Evolutionary conservation across 2,329 filamentous ascomycete genomes (phyloP).

Genomic region (Apiospora kogelbergensis): DNA sequence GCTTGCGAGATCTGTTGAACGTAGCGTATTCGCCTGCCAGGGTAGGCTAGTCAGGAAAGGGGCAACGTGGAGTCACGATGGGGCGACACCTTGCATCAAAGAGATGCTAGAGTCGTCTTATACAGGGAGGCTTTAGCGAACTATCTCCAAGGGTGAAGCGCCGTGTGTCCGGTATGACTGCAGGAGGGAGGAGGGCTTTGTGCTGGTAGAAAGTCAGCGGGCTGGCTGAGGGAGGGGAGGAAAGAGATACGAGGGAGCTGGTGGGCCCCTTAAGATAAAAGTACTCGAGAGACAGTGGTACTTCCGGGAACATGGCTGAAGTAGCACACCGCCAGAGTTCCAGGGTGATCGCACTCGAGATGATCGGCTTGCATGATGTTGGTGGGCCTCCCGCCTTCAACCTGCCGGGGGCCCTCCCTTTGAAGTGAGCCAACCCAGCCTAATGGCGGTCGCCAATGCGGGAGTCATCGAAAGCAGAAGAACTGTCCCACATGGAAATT

Average conservation of each 20-base stretch:
- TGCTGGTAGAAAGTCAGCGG: not conserved
- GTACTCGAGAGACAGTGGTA: not conserved
- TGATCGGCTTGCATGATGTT: not conserved
- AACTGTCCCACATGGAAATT: not conserved
- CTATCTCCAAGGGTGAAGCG: not conserved
- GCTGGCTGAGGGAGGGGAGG: not conserved
- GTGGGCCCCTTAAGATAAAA: not conserved
- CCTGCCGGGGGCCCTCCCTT: not conserved
- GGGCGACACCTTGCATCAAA: not conserved
- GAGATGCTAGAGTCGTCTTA: not conserved
- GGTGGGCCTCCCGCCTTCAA: not conserved
- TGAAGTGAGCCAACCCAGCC: not conserved
- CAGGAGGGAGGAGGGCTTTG: not conserved
- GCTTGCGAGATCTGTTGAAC: not conserved
- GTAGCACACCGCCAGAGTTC: not conserved
- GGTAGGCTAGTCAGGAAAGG: not conserved
- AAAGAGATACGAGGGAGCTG: no score
- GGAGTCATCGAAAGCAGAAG: not conserved
- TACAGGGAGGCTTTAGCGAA: not conserved
- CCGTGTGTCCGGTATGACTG: not conserved
- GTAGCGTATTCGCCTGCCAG: not conserved
- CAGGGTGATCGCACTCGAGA: not conserved
- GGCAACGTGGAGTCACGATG: not conserved
- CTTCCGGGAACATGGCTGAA: not conserved
- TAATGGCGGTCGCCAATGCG: not conserved